These are phyloP conservation scores for Ustanciosporium gigantosporum DNA, from an alignment of 1,284 basidiomycete species.

Conservation along the genomic window DNA sequence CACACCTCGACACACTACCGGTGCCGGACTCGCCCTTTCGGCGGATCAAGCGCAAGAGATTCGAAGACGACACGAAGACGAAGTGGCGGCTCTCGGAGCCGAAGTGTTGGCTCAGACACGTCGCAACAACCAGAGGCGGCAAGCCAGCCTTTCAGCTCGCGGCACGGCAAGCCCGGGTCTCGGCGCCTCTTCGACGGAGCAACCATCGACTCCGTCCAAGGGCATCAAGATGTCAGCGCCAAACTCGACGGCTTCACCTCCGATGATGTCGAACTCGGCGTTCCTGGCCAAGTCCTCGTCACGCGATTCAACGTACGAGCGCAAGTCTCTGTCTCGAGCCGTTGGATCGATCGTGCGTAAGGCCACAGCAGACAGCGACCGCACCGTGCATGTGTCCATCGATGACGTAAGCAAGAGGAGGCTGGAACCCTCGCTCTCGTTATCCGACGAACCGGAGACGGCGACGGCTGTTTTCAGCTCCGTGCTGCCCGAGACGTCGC, in stretches of 20 bases:
- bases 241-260: conserved; percentile 1
- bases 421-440: not conserved
- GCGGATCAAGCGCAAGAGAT: conserved; percentile 47
- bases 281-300: conserved; percentile 13
- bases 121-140: conserved; percentile 35
- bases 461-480: no score
- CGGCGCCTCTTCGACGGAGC: conserved; percentile 7
- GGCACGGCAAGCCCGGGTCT: conserved; percentile 2
- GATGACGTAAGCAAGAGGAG: not conserved
- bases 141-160: conserved; percentile 11
- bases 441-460: not conserved
- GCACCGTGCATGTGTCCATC: conserved; percentile 12
- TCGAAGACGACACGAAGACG: conserved; percentile 52
- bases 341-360: conserved; percentile 37
- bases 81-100: conserved; percentile 54
- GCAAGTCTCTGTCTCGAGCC: conserved; percentile 28
- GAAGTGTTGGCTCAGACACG: conserved; percentile 49
- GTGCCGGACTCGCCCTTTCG: conserved; percentile 18
- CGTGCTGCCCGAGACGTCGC: not conserved
- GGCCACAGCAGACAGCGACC: conserved; percentile 29
- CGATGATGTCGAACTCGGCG: conserved; percentile 4
- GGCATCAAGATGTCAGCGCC: conserved; percentile 3
- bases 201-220: not conserved
- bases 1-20: conserved; percentile 32
- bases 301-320: conserved; percentile 19